These are phyloP conservation scores for Ophiocytium majus DNA, from an alignment of 352 stramenopile genomes.

Conservation along the genomic window DNA sequence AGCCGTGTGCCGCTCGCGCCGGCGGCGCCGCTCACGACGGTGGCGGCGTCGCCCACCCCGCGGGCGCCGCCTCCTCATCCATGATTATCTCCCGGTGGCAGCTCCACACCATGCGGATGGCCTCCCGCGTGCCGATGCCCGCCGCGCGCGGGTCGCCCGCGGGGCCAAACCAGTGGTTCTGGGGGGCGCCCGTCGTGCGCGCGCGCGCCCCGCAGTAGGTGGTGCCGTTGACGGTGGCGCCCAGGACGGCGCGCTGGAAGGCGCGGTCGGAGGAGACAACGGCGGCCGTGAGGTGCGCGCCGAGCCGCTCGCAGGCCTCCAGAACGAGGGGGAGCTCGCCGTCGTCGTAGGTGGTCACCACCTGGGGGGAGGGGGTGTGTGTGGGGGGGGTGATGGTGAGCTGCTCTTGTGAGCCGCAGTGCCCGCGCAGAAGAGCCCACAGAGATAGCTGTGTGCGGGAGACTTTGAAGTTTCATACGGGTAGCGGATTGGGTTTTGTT, in stretches of 20 bases:
- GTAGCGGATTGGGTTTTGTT: no score
- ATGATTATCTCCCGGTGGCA: slow-evolving; percentile 74
- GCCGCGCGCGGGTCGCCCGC: slow-evolving; percentile 90
- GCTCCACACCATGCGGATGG: slow-evolving; percentile 97
- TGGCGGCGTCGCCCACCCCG: slow-evolving; percentile 48
- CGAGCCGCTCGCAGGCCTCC: slow-evolving; percentile 88
- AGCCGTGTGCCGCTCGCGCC: no score
- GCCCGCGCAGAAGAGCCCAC: no score
- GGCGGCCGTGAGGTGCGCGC: slow-evolving; percentile 93
- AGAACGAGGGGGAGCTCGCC: slow-evolving; percentile 81
- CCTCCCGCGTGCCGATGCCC: slow-evolving; percentile 95
- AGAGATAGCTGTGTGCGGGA: no score
- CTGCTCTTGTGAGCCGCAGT: no score
- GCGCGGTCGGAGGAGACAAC: slow-evolving; percentile 93
- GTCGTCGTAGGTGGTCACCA: slow-evolving; percentile 88
- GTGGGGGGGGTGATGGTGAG: no score
- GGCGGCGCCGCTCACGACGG: no score
- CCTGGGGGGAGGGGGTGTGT: no score
- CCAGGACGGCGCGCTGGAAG: slow-evolving; percentile 89
- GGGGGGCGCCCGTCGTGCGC: slow-evolving; percentile 82
- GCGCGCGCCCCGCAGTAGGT: slow-evolving; percentile 94
- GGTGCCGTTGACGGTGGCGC: slow-evolving; percentile 97
- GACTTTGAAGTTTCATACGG: no score
- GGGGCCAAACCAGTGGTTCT: slow-evolving; percentile 90
- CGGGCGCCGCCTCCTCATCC: slow-evolving; percentile 54